Base-by-base conservation (phyloP, 495 filamentous ascomycete species). In the Aspergillus leporis region DNA sequence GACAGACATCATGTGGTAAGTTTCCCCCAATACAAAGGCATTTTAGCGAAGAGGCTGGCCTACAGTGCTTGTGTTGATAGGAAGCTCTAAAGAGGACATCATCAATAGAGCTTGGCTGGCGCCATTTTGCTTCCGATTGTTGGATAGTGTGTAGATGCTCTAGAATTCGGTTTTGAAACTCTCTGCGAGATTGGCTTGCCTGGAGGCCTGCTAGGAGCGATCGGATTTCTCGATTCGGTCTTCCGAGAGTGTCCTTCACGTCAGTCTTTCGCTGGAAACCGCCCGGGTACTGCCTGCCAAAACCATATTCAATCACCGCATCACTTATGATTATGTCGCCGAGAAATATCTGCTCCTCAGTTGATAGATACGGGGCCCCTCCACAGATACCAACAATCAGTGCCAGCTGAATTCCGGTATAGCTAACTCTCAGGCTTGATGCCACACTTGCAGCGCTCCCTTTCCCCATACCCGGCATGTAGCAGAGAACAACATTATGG, bases 321-420 rank as follows among this genome's bases (percentile, higher is more conserved):
- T n/a, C n/a, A n/a, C n/a, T n/a, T n/a, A n/a, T n/a, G n/a, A n/a
- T n/a, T n/a, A n/a, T n/a, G n/a, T n/a, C n/a, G n/a, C n/a, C n/a
- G n/a, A n/a, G n/a, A n/a, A n/a, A n/a, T n/a, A n/a, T n/a, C n/a
- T n/a, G n/a, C n/a, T n/a, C n/a, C n/a, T n/a, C n/a, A n/a, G n/a
- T n/a, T n/a, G n/a, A n/a, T 3, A 28, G 3, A 51, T 31, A 13
- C 8, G 72, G 66, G 1, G 64, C 63, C 1, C 68, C 72, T 8
- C 70, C 68, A 45, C 69, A 74, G 34, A 73, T 67, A 14, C 68
- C 67, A 40, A 67, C 64, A n/a, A 66, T 49, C 22, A 70, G 19
- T 22, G 55, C 67, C 12, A 71, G 50, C 41, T 62, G 32, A 28
- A 66, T 55, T 0, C 51, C 31, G 5, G 40, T 38, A 60, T 73